Base-by-base conservation (phyloP, 805 yeast species). In the Komagataella kurtzmanii region DNA sequence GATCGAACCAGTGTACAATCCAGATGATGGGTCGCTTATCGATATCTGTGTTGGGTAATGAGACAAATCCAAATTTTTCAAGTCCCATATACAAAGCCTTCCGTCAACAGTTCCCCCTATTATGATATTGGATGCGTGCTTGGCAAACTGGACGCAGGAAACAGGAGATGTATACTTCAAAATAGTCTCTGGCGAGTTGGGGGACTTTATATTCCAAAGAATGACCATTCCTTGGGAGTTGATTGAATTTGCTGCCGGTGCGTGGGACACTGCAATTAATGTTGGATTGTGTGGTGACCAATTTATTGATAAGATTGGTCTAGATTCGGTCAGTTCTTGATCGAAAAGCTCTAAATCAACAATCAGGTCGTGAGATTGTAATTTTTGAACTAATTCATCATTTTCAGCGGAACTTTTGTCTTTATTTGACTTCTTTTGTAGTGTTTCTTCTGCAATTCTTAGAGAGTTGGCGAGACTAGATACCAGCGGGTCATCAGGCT, bases 91-190 rank as follows among this genome's bases (percentile, higher is more conserved):
- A n/a, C 71, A 72, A 1, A 80, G 48, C 49, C 69, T 69, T 0
- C 85, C 85, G 56, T 74, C 74, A 17, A 59, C 58, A 4, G 78
- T 68, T 0, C 83, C 79, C 0, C 73, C 82, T 24, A 76, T 59
- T 1, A 80, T 62, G 50, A 70, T 66, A 49, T 67, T 65, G 1
- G 74, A 61, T 19, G 68, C 64, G 14, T 61, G 54, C 8, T 58
- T 58, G 30, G 75, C 73, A 53, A 79, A 77, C 52, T 66, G 67
- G 7, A 74, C 67, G 6, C 58, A 53, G 1, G 68, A 54, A 5
- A 79, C 66, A 14, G 65, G 59, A 1, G 80, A 65, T 7, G 71
- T 62, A 46, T 76, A 66, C 10, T 66, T 64, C 12, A 76, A 64
- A 45, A 68, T 67, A 53, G 65, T 66, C 57, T 71, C 80, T 5